Evolutionary conservation across 2,329 filamentous ascomycete genomes (phyloP), one percentile per base, ranked within the genome.

Genomic region (Curvularia eragrostidis): DNA sequence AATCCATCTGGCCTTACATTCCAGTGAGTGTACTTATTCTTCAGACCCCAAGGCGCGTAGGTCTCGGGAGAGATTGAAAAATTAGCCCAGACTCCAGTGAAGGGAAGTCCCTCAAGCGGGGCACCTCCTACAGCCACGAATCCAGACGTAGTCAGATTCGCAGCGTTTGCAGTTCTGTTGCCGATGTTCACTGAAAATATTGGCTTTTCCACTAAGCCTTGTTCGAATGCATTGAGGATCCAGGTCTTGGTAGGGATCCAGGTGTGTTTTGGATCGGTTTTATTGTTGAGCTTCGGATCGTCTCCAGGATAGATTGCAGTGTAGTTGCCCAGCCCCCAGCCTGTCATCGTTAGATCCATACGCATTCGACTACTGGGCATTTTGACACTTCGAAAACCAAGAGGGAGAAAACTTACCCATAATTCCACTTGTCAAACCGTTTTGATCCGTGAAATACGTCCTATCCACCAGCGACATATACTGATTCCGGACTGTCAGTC

Each of bases 61-160:
- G 48, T 51, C 24, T 41, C 34, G 12, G 26, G n/a, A 4, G 13
- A 19, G 26, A 51, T 28, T 18, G 36, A 13, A 13, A 36, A 41
- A 4, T 28, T 18, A 15, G 48, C 48, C 36, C 39, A 51, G 0
- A 28, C 38, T n/a, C 48, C 48, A 19, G 38, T 51, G 10, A 26
- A 30, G 24, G 48, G 48, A 28, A 51, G 26, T 13, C 36, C 36
- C 7, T 39, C 18, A 19, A 41, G 39, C 23, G 48, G 48, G 18
- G 24, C 48, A 21, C 48, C 48, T 30, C 48, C 48, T 42, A 51
- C 26, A 21, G 48, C 39, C 13, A 51, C 36, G 26, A 51, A 51
- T 2, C 48, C 48, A 13, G 38, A 21, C 19, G 13, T 12, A 5
- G n/a, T 41, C 24, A 51, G 7, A n/a, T 51, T 41, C n/a, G 26